phyloP scores from a whole-genome alignment of 768 basidiomycete species.

The Polyporus arcularius region DNA sequence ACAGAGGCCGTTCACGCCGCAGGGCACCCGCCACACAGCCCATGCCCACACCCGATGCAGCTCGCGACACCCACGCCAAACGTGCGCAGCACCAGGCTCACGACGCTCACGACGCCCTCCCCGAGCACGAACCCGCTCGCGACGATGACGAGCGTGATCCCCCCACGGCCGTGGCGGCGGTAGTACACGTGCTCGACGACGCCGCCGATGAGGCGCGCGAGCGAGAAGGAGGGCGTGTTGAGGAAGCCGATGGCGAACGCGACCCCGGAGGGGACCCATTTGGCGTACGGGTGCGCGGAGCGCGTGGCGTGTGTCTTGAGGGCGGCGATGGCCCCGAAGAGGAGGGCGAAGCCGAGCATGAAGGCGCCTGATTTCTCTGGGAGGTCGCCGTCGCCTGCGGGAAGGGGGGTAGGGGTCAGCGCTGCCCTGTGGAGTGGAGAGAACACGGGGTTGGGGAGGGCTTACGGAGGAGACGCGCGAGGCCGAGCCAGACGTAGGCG shows the following conservation, averaged over 20 bases:
- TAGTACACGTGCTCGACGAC: slow-evolving; percentile 69
- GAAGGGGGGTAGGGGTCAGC: slow-evolving; percentile 35
- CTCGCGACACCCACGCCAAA: slow-evolving; percentile 73
- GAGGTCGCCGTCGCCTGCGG: slow-evolving; percentile 75
- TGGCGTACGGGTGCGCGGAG: slow-evolving; percentile 54
- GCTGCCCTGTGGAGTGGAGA: too few species aligned
- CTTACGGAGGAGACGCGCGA: slow-evolving; percentile 76
- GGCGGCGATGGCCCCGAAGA: slow-evolving; percentile 70
- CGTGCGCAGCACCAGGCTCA: slow-evolving; percentile 73
- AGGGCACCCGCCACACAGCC: slow-evolving; percentile 71
- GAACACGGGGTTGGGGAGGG: neutral
- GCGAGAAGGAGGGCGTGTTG: slow-evolving; percentile 92
- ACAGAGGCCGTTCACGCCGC: slow-evolving; percentile 3
- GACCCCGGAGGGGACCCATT: slow-evolving; percentile 88
- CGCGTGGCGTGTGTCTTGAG: slow-evolving; percentile 62
- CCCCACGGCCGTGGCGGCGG: slow-evolving; percentile 47
- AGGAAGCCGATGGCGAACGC: slow-evolving; percentile 96
- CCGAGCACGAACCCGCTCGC: slow-evolving; percentile 96
- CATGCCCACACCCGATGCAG: slow-evolving; percentile 86
- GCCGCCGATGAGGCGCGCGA: slow-evolving; percentile 90
- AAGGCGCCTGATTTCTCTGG: slow-evolving; percentile 74
- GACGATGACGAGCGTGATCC: slow-evolving; percentile 79
- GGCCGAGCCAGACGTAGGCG: slow-evolving; percentile 88
- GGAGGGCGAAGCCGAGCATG: slow-evolving; percentile 74
- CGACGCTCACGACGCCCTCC: slow-evolving; percentile 87